These are phyloP conservation scores for Phialophora expanda DNA, from an alignment of 2,329 filamentous ascomycete species.

Conservation along the genomic window DNA sequence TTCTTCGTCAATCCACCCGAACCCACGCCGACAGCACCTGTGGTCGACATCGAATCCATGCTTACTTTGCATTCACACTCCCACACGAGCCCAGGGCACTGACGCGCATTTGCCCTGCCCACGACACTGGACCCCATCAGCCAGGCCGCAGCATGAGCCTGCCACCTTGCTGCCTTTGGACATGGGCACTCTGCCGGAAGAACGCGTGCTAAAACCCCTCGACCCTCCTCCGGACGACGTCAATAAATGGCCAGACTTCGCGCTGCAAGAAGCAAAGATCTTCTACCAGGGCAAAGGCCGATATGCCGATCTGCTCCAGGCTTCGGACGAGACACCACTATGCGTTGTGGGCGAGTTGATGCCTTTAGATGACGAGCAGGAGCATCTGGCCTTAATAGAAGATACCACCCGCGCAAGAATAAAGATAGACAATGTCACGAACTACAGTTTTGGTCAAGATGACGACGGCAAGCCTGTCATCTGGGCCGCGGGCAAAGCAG, in stretches of 20 bases:
- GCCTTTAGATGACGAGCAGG: slow-evolving; percentile 52
- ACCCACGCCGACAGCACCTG: not conserved
- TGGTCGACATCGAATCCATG: not conserved
- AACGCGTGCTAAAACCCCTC: slow-evolving; percentile 52
- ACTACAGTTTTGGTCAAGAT: slow-evolving; percentile 57
- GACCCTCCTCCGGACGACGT: slow-evolving; percentile 53
- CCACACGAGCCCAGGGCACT: not conserved
- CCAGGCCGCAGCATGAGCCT: slow-evolving; percentile 32
- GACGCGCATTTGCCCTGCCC: slow-evolving; percentile 3
- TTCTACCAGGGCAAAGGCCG: slow-evolving; percentile 55
- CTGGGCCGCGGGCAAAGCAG: slow-evolving; percentile 66
- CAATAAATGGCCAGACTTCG: slow-evolving; percentile 66
- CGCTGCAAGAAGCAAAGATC: slow-evolving; percentile 61
- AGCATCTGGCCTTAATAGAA: slow-evolving; percentile 50
- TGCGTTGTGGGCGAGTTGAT: slow-evolving; percentile 60
- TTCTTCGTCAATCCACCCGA: not conserved
- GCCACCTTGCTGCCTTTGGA: slow-evolving; percentile 19
- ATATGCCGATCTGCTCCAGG: slow-evolving; percentile 61
- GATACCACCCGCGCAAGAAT: slow-evolving; percentile 44
- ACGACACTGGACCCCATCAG: slow-evolving; percentile 16
- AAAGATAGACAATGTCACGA: slow-evolving; percentile 55
- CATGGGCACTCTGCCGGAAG: slow-evolving; percentile 41
- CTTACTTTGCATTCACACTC: not conserved
- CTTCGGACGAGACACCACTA: slow-evolving; percentile 60
- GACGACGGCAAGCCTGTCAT: slow-evolving; percentile 62